A percentile compares a stretch with the other conserved stretches of the same genome.
Conservation (phyloP, 129 eudicot genomes). For the carrot (Daucus carota) region DNA sequence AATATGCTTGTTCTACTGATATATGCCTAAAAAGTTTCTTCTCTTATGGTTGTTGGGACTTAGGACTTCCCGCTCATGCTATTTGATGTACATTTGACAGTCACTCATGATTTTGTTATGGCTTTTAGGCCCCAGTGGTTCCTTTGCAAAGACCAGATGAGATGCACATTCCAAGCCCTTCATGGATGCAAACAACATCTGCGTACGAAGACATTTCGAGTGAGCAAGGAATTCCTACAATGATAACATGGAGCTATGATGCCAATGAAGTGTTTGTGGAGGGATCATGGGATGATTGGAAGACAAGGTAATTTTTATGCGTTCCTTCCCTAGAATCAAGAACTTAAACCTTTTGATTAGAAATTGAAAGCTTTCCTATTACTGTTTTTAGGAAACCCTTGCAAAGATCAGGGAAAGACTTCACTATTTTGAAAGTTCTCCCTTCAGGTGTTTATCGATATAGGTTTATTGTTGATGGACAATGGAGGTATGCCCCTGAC, state of each 20-base stretch:
- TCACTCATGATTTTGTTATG: slow-evolving; percentile 10
- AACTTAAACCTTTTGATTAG: background rate
- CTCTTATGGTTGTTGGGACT: background rate
- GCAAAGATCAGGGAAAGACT: slow-evolving; percentile 96
- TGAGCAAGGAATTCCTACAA: slow-evolving; percentile 86
- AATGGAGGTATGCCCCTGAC: slow-evolving; percentile 88
- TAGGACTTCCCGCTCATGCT: background rate
- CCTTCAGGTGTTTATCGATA: slow-evolving; percentile 96
- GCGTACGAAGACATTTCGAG: slow-evolving; percentile 49
- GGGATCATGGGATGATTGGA: slow-evolving; percentile 99
- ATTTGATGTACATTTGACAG: background rate
- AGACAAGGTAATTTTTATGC: slow-evolving; percentile 47
- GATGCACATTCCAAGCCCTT: slow-evolving; percentile 60
- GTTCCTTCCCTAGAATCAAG: background rate
- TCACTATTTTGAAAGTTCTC: slow-evolving; percentile 86
- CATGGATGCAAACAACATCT: slow-evolving; percentile 80
- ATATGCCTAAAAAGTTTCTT: background rate
- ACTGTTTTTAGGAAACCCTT: slow-evolving; percentile 55
- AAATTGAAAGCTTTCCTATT: background rate
- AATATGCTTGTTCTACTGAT: background rate
- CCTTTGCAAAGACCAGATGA: slow-evolving; percentile 97
- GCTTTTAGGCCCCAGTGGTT: slow-evolving; percentile 68
- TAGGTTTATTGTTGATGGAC: slow-evolving; percentile 91
- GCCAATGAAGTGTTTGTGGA: slow-evolving; percentile 90
- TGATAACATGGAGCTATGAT: slow-evolving; percentile 92